A percentile compares a stretch with the other conserved stretches of the same genome.
Evolutionary conservation across 139 green algal genomes (phyloP).

Genomic region (Picochlorum sp.): DNA sequence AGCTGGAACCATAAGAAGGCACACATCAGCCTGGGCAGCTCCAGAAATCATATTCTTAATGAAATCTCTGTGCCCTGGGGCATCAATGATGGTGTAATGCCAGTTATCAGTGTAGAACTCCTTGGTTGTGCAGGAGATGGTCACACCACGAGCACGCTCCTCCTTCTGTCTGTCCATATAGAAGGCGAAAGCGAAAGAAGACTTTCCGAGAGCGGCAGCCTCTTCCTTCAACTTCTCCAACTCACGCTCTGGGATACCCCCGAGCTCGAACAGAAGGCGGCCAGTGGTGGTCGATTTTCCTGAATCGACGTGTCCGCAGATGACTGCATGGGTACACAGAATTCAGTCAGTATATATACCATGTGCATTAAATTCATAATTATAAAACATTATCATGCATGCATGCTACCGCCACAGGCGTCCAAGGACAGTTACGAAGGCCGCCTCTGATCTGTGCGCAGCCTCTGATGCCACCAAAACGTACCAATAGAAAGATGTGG

Average conservation of each 20-base stretch:
- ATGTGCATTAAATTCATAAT: neutral
- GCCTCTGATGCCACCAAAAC: neutral
- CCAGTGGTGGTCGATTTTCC: slow-evolving; percentile 97
- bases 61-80: slow-evolving; percentile 95
- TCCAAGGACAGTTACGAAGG: neutral
- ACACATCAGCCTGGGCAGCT: slow-evolving; percentile 86
- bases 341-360: neutral
- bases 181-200: slow-evolving; percentile 68
- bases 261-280: slow-evolving; percentile 95
- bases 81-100: slow-evolving; percentile 98
- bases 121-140: slow-evolving; percentile 96
- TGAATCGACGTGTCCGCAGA: slow-evolving; percentile 63
- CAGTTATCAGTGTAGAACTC: slow-evolving; percentile 99
- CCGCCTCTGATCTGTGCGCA: neutral
- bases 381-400: neutral
- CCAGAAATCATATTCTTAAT: slow-evolving; percentile 99
- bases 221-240: slow-evolving; percentile 83
- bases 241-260: slow-evolving; percentile 97
- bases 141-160: slow-evolving; percentile 89
- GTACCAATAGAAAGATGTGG: slow-evolving; percentile 9
- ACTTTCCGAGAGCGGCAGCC: slow-evolving; percentile 61
- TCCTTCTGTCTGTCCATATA: slow-evolving; percentile 94
- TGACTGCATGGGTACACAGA: neutral
- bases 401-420: neutral
- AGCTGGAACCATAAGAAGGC: slow-evolving; percentile 78